Conservation (phyloP, 108 stramenopile species). For the Skeletonema menzelii region DNA sequence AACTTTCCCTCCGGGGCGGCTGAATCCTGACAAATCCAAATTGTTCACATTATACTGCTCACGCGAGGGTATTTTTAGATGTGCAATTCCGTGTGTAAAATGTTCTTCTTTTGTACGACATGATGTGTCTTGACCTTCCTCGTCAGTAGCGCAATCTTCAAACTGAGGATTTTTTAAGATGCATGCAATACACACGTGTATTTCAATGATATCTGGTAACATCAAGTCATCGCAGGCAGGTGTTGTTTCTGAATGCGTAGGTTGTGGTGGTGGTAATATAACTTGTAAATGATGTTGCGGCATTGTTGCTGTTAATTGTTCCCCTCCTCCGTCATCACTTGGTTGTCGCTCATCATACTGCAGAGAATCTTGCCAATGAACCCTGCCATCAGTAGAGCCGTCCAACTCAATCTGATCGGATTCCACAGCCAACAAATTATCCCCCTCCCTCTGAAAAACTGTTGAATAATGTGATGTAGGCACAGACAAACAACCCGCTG, state of each 20-base stretch:
- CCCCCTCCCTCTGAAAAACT: background rate
- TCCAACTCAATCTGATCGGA: background rate
- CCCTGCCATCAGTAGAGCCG: background rate
- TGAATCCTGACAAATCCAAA: conserved; percentile 1
- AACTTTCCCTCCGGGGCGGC: conserved; percentile 1
- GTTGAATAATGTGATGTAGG: background rate
- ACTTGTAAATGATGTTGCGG: conserved; percentile 3
- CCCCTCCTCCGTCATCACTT: background rate
- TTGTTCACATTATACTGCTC: background rate
- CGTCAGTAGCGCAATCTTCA: background rate
- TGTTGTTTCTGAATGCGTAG: background rate
- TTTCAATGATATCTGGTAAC: conserved; percentile 1
- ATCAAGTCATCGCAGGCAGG: background rate
- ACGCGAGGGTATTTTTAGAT: background rate
- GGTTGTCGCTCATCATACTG: background rate
- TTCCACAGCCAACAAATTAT: conserved; percentile 2
- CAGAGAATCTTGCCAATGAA: background rate
- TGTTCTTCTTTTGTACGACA: background rate
- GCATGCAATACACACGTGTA: background rate
- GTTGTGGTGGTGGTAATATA: background rate
- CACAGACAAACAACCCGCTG: background rate
- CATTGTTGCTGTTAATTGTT: background rate
- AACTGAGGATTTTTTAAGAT: background rate
- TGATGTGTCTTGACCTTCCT: background rate
- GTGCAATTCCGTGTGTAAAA: background rate